A percentile compares a stretch with the other conserved stretches of the same genome.
Evolutionary conservation across 306 rosid genomes (phyloP).

Genomic region (Coriaria nepalensis): DNA sequence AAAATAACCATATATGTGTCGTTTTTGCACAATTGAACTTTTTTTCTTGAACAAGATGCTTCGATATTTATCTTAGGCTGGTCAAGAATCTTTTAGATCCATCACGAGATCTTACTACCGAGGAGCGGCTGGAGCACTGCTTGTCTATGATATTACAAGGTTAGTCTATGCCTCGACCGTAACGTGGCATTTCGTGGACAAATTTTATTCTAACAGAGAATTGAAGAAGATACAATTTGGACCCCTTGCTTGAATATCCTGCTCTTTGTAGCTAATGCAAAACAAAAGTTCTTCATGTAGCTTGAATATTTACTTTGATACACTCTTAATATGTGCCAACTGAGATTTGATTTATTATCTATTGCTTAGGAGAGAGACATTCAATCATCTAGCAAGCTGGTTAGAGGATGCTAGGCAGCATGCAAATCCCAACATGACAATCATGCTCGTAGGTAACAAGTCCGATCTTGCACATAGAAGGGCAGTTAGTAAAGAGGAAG

Average conservation of each 20-base stretch:
- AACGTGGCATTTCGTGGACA: too few relatives aligned
- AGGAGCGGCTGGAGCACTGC: constrained; percentile 96
- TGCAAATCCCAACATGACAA: constrained; percentile 92
- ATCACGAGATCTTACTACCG: constrained; percentile 94
- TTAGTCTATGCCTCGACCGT: constrained; percentile 16
- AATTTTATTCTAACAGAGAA: too few relatives aligned
- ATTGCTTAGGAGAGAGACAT: constrained; percentile 76
- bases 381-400: constrained; percentile 83
- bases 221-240: too few relatives aligned
- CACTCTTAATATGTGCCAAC: background rate
- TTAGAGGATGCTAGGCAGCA: constrained; percentile 98
- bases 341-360: constrained; percentile 7
- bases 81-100: constrained; percentile 96
- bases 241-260: too few relatives aligned
- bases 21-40: background rate
- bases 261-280: too few relatives aligned
- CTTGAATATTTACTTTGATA: background rate
- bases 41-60: background rate
- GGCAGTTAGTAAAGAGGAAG: constrained; percentile 95
- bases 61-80: constrained; percentile 54
- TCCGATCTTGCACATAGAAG: constrained; percentile 82
- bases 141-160: constrained; percentile 97
- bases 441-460: constrained; percentile 88
- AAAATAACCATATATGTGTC: background rate
- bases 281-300: background rate